These are phyloP conservation scores for Styphnolobium japonicum DNA, from an alignment of 306 rosid genomes.

Conservation along the genomic window DNA sequence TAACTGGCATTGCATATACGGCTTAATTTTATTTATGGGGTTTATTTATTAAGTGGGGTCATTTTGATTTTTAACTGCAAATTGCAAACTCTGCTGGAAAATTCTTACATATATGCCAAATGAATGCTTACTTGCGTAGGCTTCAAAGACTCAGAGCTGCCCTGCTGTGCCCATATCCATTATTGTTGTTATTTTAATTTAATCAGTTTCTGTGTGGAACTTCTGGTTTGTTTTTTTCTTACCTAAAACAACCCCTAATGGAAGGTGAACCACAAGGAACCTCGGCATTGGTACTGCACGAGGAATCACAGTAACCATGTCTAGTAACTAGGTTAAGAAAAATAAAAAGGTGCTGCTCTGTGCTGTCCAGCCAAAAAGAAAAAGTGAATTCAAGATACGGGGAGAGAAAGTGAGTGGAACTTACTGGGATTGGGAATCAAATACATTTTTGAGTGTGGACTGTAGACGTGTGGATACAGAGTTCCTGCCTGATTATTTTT, in stretches of 20 bases:
- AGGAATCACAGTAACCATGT: conserved; percentile 19
- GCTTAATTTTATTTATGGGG: not conserved
- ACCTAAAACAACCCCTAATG: conserved; percentile 26
- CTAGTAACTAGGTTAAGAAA: conserved; percentile 27
- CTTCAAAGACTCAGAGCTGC: not conserved
- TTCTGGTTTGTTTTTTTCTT: conserved; percentile 24
- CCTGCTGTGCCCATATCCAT: not conserved
- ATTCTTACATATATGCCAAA: not conserved
- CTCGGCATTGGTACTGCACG: not conserved
- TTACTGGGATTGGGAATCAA: not conserved
- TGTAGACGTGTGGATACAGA: not conserved
- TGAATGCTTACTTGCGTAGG: not conserved
- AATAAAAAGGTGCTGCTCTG: not conserved
- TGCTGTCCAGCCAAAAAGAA: conserved; percentile 36
- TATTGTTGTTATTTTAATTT: not conserved
- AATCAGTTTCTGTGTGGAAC: not conserved
- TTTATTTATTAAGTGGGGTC: conserved; percentile 1
- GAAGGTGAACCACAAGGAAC: not conserved
- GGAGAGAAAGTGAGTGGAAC: not conserved
- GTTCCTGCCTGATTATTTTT: not conserved
- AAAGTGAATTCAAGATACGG: not conserved
- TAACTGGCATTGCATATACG: not conserved
- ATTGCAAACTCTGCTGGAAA: not conserved
- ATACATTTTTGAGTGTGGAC: not conserved
- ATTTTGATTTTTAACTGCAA: conserved; percentile 18